Base-by-base conservation (phyloP, 1,139 yeast genomes). In the Taphrina populina region DNA sequence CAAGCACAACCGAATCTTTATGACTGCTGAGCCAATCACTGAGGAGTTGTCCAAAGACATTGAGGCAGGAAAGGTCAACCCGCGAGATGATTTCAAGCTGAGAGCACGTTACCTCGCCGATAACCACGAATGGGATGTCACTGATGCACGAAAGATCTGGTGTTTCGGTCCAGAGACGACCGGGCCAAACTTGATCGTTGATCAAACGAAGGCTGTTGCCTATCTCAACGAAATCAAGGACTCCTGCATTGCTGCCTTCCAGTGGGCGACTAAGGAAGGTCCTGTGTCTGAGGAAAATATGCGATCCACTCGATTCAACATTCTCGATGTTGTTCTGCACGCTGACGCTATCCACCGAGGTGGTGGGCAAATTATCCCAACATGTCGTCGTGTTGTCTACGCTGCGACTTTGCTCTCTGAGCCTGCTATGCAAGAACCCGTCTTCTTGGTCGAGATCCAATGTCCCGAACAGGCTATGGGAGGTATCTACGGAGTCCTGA, bases 331-430 rank as follows among this genome's bases (percentile, higher is more conserved):
- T 73, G 90, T 96, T 69, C 83, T 92, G 77, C 98, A 92, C 79
- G 95, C 98, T 75, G 98, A 92, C 86, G 96, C 98, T 77, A 92
- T 92, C 79, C 98, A 92, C 87, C 88, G 98, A 86, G 98, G 98
- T 83, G 96, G 95, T 80, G 98, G 98, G 80, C 98, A 92, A 83
- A 84, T 92, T 76, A 88, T 92, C 78, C 97, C 97, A 79, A 92
- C 98, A 78, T 90, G 92, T 96, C 88, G 97, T 84, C 92, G 98
- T 83, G 97, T 83, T 70, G 88, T 97, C 66, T 92, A 87, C 80
- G 98, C 98, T 73, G 88, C 96, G 70, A 81, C 88, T 83, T 84
- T 92, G 75, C 83, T 92, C 76, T 97, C 97, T 75, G 88, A 88
- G 77, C 98, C 98, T 78, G 92, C 92, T 73, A 86, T 92, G 74